Evolutionary conservation across 2,329 filamentous ascomycete genomes (phyloP), one percentile per base, ranked within the genome.

Genomic region (Elsinoe ampelina): DNA sequence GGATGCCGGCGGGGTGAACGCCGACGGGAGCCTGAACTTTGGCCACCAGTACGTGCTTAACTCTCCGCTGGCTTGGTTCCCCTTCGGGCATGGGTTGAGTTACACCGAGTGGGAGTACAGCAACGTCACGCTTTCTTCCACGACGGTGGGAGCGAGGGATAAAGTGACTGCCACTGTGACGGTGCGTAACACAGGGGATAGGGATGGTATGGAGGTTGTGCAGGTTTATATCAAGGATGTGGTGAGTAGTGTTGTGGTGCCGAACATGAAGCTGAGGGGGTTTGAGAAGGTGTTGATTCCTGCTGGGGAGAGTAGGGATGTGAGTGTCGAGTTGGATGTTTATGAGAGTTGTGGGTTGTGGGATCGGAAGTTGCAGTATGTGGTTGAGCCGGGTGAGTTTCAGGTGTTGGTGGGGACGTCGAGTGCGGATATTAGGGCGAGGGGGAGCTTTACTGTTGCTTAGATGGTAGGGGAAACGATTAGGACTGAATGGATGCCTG

Each of bases 361-460:
- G 80, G 72, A 81, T 66, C 63, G 70, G 11, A 73, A 70, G 34
- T 85, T 87, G 82, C 72, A 84, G 67, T 89, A 89, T 68, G 83
- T 87, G 20, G 85, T 89, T 36, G 86, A 89, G 75, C 79, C 80
- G 2, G 86, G 86, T 1, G 77, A 83, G 39, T 89, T 89, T 66
- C 70, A 76, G 4, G 72, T 87, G 8, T 73, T 77, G 56, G 78
- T 85, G 13, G 86, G 84, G 1, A 69, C 71, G n/a, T 78, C 73
- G 60, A 84, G 81, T 62, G 71, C 71, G 56, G 78, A 83, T 66
- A 65, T 84, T 57, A 76, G 76, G 61, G 73, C 72, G 0, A 83
- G 80, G 63, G 74, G 75, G 34, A 84, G 77, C 1, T 75, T 84
- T 45, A 80, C 75, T 5, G 79, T 84, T 13, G 60, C 45, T 19